Conservation (phyloP, 495 filamentous ascomycete species). For the Penicillium crystallinum region DNA sequence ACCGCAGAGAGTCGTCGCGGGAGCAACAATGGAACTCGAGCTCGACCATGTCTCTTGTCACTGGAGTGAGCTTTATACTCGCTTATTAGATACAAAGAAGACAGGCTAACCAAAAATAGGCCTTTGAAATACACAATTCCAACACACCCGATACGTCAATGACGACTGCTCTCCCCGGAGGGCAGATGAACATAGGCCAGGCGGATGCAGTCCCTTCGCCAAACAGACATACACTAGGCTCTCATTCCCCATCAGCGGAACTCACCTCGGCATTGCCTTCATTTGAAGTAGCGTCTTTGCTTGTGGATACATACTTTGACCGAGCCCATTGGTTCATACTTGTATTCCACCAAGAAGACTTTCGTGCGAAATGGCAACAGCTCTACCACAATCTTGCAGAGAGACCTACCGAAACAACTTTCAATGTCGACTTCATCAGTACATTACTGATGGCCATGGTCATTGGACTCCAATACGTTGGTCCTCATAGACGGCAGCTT, state of each 20-base stretch:
- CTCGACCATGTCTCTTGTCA: constrained; percentile 27
- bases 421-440: constrained; percentile 19
- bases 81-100: neutral
- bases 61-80: constrained; percentile 12
- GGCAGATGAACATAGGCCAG: neutral
- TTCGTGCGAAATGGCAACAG: constrained; percentile 24
- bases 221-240: neutral
- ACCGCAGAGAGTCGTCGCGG: neutral
- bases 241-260: constrained; percentile 5
- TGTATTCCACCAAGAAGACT: constrained; percentile 34
- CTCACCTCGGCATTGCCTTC: constrained; percentile 15
- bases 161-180: constrained; percentile 23
- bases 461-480: constrained; percentile 27
- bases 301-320: constrained; percentile 36
- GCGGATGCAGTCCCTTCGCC: neutral
- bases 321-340: constrained; percentile 37
- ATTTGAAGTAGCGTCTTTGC: constrained; percentile 17
- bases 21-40: constrained; percentile 11
- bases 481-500: constrained; percentile 6
- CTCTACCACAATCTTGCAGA: constrained; percentile 11
- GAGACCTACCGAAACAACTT: neutral
- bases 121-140: constrained; percentile 22
- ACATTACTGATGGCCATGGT: constrained; percentile 28
- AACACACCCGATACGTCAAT: constrained; percentile 6
- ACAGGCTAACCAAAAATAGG: constrained; percentile 9